A percentile compares a stretch with the other conserved stretches of the same genome.
These are phyloP conservation scores for Fusarium penzigii DNA, from an alignment of 2,329 filamentous ascomycete genomes.

Conservation along the genomic window DNA sequence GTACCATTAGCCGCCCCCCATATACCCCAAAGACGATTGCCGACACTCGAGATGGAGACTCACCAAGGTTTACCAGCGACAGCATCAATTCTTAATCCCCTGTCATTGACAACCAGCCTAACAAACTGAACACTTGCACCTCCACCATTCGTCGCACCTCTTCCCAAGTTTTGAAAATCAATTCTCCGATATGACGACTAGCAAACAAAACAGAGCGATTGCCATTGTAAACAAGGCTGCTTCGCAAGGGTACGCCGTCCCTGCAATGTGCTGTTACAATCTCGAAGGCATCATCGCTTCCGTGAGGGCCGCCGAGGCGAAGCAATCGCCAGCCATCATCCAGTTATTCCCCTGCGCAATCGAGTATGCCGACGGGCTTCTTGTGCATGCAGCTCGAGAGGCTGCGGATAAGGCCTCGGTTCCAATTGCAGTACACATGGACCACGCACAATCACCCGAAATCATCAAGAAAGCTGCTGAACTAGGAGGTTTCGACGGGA, in stretches of 20 bases:
- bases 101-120: no score
- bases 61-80: no score
- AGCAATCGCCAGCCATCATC: slow-evolving; percentile 65
- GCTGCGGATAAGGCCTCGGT: slow-evolving; percentile 56
- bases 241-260: not conserved
- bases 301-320: slow-evolving; percentile 68
- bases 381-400: slow-evolving; percentile 55
- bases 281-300: slow-evolving; percentile 69
- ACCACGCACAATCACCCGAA: slow-evolving; percentile 64
- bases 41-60: no score
- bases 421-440: slow-evolving; percentile 63
- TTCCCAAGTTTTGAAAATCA: not conserved
- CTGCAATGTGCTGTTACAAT: slow-evolving; percentile 57
- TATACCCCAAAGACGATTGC: no score
- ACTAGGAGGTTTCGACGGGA: slow-evolving; percentile 62
- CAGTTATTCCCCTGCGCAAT: slow-evolving; percentile 74
- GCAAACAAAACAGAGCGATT: not conserved
- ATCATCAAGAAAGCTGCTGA: slow-evolving; percentile 55
- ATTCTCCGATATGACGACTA: not conserved
- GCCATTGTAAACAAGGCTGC: slow-evolving; percentile 1
- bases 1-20: no score
- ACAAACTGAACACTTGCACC: no score
- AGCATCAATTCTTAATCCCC: no score
- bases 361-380: slow-evolving; percentile 53
- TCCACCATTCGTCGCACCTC: no score